These are phyloP conservation scores for Suhomyces kilbournensis DNA, from an alignment of 805 yeast genomes.

Conservation along the genomic window DNA sequence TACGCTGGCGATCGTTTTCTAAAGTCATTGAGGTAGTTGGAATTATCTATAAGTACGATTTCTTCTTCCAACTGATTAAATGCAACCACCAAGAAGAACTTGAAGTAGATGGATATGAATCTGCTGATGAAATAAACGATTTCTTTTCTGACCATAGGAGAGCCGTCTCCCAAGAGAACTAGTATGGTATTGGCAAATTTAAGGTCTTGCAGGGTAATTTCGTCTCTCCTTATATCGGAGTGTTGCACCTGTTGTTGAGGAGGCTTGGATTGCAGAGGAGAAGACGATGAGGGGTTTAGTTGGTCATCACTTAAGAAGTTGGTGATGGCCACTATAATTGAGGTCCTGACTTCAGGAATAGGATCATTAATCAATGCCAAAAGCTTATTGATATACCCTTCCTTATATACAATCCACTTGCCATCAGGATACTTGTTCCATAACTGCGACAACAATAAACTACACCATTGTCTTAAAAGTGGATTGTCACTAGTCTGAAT, in stretches of 20 bases:
- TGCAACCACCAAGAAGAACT: conserved; percentile 82
- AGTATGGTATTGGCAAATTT: conserved; percentile 67
- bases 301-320: conserved; percentile 54
- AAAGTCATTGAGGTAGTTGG: conserved; percentile 59
- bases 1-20: conserved; percentile 73
- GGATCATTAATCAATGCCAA: conserved; percentile 72
- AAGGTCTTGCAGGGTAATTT: conserved; percentile 64
- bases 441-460: conserved; percentile 70
- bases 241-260: conserved; percentile 7
- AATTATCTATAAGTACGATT: conserved; percentile 59
- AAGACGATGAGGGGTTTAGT: conserved; percentile 17
- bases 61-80: conserved; percentile 83
- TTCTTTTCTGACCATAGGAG: conserved; percentile 85
- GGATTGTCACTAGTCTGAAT: conserved; percentile 78
- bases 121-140: conserved; percentile 73
- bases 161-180: conserved; percentile 76
- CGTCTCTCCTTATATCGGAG: conserved; percentile 39
- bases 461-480: conserved; percentile 88
- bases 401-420: conserved; percentile 64
- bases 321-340: conserved; percentile 71
- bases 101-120: conserved; percentile 64
- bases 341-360: conserved; percentile 91
- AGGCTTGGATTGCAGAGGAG: conserved; percentile 12
- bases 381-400: conserved; percentile 57
- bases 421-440: conserved; percentile 74